Evolutionary conservation across 1,284 basidiomycete species (phyloP), one percentile per base, ranked within the genome.

Genomic region (Calocybe gambosa): DNA sequence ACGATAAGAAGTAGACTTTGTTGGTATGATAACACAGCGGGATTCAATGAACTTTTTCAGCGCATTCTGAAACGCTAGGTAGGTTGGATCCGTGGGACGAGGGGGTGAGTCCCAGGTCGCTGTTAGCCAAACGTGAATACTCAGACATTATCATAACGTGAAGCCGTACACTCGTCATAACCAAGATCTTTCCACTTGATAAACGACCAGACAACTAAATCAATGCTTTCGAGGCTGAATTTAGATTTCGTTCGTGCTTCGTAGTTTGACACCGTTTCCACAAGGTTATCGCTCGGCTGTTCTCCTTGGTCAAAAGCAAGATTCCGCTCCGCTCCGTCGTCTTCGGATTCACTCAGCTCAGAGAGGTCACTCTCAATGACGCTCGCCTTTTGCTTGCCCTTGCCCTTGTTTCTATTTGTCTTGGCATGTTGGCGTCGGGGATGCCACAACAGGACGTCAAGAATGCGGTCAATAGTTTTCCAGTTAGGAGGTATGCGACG

Each of bases 41-140:
- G 88, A 80, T 19, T 68, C 65, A 10, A 93, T 58, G 59, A 82
- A 93, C 28, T 75, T 70, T 18, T 62, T 55, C 53, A 94, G 80
- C 4, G 89, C 90, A 1, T 56, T 62, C 50, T 76, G 65, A 60
- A 85, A 94, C 1, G 82, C 79, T 2, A 68, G 58, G 61, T 85
- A 89, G 12, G 73, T 75, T 6, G 64, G 52, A 42, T 83, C 79
- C 31, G 66, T 74, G 1, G 55, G 59, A n/a, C 70, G 72, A 35
- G 89, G 89, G 0, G 92, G 92, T 8, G 89, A 82, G 63, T 94
- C 93, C 88, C 89, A 94, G 8, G 87, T 86, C 13, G 89, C 90
- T 89, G 49, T 36, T 19, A 21, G 26, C 33, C 28, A 50, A 57
- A 39, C 29, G 42, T 47, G 20, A 42, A 23, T 31, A 35, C 12